Evolutionary conservation across 1,139 yeast genomes (phyloP).

Genomic region (Suhomyces taliae): DNA sequence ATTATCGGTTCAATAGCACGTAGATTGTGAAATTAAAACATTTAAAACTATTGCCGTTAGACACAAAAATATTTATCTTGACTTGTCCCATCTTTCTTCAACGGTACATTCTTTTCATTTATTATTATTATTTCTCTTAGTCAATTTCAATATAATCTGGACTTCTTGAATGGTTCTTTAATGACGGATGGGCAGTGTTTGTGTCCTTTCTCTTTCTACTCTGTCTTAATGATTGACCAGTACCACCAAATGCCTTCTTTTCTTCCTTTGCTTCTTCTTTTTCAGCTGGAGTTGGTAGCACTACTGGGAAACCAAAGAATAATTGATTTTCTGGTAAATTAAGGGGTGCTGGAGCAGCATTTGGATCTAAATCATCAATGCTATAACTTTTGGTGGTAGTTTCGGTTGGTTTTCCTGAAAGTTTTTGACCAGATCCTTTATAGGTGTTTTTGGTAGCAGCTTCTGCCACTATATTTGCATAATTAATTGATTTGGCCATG

Average conservation of each 20-base stretch:
- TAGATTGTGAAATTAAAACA: too few species aligned
- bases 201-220: constrained; percentile 72
- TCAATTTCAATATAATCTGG: constrained; percentile 84
- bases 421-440: constrained; percentile 66
- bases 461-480: constrained; percentile 56
- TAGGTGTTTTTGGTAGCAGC: constrained; percentile 39
- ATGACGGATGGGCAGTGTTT: constrained; percentile 41
- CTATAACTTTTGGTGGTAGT: constrained; percentile 18
- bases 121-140: constrained; percentile 22
- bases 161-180: constrained; percentile 55
- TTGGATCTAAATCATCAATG: constrained; percentile 45
- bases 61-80: too few species aligned
- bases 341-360: constrained; percentile 71
- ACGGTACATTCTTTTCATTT: neutral
- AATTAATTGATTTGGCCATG: constrained; percentile 78
- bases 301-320: constrained; percentile 90
- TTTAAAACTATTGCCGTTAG: too few species aligned
- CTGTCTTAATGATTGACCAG: constrained; percentile 72
- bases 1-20: too few species aligned
- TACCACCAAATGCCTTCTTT: constrained; percentile 48
- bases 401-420: constrained; percentile 60
- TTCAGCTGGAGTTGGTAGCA: constrained; percentile 60
- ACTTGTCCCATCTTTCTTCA: neutral
- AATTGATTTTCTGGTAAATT: constrained; percentile 79
- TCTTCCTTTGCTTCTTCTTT: constrained; percentile 34